Percentiles rank a stretch among this genome's conserved stretches.
Evolutionary conservation across 202 grass and related monocot species (phyloP).

Genomic region (Schoenoplectus triqueter): DNA sequence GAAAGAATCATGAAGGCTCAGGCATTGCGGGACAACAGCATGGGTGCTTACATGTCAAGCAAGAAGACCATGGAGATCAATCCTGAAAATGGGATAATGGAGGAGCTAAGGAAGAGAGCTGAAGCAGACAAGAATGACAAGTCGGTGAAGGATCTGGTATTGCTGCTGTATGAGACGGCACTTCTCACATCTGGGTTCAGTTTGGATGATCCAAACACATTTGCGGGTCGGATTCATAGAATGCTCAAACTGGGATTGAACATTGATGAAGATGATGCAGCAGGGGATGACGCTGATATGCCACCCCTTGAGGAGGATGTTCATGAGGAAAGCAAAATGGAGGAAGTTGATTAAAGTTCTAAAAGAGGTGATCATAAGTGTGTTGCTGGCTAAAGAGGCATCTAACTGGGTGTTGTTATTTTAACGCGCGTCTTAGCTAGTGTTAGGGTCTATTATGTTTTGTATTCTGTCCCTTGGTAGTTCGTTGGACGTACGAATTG

Average conservation of each 20-base stretch:
- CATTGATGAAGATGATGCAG: slow-evolving; percentile 47
- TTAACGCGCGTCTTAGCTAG: no score
- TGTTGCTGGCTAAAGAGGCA: no score
- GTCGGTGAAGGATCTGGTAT: slow-evolving; percentile 55
- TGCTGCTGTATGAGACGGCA: slow-evolving; percentile 51
- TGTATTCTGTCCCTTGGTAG: no score
- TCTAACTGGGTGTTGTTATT: no score
- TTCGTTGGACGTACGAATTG: no score
- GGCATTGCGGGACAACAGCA: slow-evolving; percentile 45
- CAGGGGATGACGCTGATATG: slow-evolving; percentile 48
- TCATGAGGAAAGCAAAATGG: slow-evolving; percentile 57
- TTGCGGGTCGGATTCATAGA: slow-evolving; percentile 52
- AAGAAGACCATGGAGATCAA: slow-evolving; percentile 64
- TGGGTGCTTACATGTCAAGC: slow-evolving; percentile 48
- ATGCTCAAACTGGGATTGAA: slow-evolving; percentile 55
- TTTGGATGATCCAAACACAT: slow-evolving; percentile 55
- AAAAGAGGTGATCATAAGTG: no score
- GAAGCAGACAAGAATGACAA: slow-evolving; percentile 57
- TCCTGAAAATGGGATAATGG: slow-evolving; percentile 60
- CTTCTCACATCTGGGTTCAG: slow-evolving; percentile 55
- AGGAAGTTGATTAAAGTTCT: slow-evolving; percentile 20
- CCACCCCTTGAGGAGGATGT: slow-evolving; percentile 43
- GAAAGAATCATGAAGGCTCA: slow-evolving; percentile 64
- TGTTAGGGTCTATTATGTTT: no score
- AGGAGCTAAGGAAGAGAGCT: slow-evolving; percentile 53